Percentiles rank a stretch among this genome's conserved stretches.
phyloP scores from a whole-genome alignment of 257 asterid species.

The Schizonepeta tenuifolia region DNA sequence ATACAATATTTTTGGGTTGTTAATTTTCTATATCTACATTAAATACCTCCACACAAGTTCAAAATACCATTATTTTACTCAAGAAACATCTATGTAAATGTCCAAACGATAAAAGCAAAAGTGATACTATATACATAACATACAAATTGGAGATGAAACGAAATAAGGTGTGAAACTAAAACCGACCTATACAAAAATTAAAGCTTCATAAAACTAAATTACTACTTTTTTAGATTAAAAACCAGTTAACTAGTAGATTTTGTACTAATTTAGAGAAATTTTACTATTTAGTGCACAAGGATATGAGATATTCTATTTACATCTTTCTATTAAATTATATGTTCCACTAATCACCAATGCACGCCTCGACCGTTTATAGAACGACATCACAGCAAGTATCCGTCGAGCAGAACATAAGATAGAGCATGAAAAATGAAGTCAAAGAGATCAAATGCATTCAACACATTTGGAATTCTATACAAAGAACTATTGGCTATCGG shows the following conservation, averaged over 20 bases:
- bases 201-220: too few species aligned
- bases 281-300: too few species aligned
- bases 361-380: too few species aligned
- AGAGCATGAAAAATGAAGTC: neutral
- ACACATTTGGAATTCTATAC: neutral
- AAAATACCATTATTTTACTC: neutral
- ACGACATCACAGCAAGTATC: too few species aligned
- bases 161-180: neutral
- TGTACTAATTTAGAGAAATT: too few species aligned
- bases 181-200: neutral
- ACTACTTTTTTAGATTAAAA: too few species aligned
- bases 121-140: neutral
- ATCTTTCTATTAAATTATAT: too few species aligned
- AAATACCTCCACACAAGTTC: neutral
- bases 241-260: too few species aligned
- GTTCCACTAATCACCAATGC: too few species aligned
- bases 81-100: neutral
- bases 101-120: neutral
- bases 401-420: too few species aligned
- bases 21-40: neutral
- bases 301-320: too few species aligned
- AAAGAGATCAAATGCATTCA: neutral
- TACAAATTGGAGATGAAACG: too few species aligned
- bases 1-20: neutral
- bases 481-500: conserved; percentile 13